Base-by-base conservation (phyloP, 78 protist species). In the Mastigamoeba balamuthi region DNA sequence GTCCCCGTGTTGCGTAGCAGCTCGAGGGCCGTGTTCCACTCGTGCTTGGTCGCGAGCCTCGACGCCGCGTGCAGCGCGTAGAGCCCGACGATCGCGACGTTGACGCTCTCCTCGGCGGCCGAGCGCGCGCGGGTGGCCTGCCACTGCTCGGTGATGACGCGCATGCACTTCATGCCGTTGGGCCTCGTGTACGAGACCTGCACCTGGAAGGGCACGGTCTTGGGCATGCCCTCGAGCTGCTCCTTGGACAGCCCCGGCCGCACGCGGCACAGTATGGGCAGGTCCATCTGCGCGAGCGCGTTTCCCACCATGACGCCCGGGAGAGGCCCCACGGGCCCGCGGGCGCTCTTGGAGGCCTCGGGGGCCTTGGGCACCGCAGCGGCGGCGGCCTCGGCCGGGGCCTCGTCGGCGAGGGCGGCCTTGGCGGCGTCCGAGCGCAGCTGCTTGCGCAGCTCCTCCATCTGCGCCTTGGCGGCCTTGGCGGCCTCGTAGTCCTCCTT, bases 181-280 rank as follows among this genome's bases (percentile, higher is more conserved):
- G 73, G 38, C 30, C 75, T 80, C 5, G 82, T 74, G 27, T 86
- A 86, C 41, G 8, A 33, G 30, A 86, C 64, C 39, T 86, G 87
- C n/a, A 81, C 64, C 67, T 86, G 91, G 85, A 77, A 78, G 33
- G 85, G 80, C 23, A 67, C 5, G 0, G 81, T 66, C 40, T 74
- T 69, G 37, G 68, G 67, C 39, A 44, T 71, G 30, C n/a, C n/a
- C n/a, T n/a, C n/a, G n/a, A n/a, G n/a, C n/a, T n/a, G n/a, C n/a
- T n/a, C n/a, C n/a, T n/a, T n/a, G n/a, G n/a, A n/a, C n/a, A n/a
- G n/a, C n/a, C n/a, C n/a, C n/a, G n/a, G n/a, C n/a, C n/a, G n/a
- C n/a, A n/a, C n/a, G n/a, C n/a, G n/a, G n/a, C n/a, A n/a, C n/a
- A n/a, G n/a, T n/a, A n/a, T n/a, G n/a, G n/a, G n/a, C n/a, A n/a